Percentiles rank a stretch among this genome's conserved stretches.
These are phyloP conservation scores for Pythium graminicola DNA, from an alignment of 352 stramenopile genomes.

Conservation along the genomic window DNA sequence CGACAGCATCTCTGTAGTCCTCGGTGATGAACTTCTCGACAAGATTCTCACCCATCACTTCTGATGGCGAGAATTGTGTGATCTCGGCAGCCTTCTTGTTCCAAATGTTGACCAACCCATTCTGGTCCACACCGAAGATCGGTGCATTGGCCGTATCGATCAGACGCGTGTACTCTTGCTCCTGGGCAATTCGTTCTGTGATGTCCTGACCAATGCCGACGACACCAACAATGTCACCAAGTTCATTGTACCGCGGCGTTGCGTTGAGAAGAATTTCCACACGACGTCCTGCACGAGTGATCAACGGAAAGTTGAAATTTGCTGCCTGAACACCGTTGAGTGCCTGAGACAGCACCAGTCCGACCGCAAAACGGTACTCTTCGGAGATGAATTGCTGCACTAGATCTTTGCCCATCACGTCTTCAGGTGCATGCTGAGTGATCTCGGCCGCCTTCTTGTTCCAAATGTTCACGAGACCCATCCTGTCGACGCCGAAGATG, in stretches of 20 bases:
- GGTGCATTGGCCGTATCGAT: constrained; percentile 89
- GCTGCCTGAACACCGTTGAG: constrained; percentile 64
- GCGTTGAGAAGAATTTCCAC: constrained; percentile 79
- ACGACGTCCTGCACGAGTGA: constrained; percentile 63
- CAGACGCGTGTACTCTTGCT: constrained; percentile 82
- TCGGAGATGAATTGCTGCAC: constrained; percentile 87
- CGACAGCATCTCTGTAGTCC: constrained; percentile 61
- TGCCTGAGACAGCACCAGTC: constrained; percentile 56
- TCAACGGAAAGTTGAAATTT: constrained; percentile 82
- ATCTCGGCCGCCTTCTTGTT: constrained; percentile 89
- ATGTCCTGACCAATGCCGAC: constrained; percentile 84
- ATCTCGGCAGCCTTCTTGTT: constrained; percentile 90
- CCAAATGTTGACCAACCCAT: constrained; percentile 85
- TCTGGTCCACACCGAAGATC: constrained; percentile 84
- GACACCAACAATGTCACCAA: constrained; percentile 71
- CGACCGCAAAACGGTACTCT: constrained; percentile 56
- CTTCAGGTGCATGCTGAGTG: constrained; percentile 80
- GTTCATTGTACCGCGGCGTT: constrained; percentile 67
- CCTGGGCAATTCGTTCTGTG: constrained; percentile 83
- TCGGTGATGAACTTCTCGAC: constrained; percentile 88
- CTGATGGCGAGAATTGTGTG: constrained; percentile 84
- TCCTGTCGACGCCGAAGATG: constrained; percentile 81
- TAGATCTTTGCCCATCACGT: constrained; percentile 85
- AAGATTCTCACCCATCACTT: constrained; percentile 86
- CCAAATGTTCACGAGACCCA: constrained; percentile 82